Percentiles rank a stretch among this genome's conserved stretches.
These are phyloP conservation scores for Wickerhamiella domercqiae DNA, from an alignment of 805 yeast species.

Conservation along the genomic window DNA sequence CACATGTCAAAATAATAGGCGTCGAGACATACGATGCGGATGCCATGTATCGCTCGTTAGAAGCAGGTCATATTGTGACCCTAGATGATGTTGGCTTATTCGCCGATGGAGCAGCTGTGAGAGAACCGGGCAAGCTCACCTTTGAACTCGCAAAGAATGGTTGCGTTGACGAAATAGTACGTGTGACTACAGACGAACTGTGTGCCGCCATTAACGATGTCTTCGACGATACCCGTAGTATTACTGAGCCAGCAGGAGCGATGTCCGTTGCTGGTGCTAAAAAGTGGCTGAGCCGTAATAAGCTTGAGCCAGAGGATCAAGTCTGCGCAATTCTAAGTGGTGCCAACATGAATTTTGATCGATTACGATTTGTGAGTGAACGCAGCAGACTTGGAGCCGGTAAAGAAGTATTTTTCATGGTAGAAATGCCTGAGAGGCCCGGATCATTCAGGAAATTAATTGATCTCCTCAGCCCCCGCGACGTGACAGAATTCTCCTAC, in stretches of 20 bases:
- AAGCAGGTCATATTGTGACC: slow-evolving; percentile 36
- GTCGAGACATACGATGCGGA: slow-evolving; percentile 95
- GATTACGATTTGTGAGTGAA: slow-evolving; percentile 89
- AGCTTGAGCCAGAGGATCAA: slow-evolving; percentile 48
- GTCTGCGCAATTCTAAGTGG: slow-evolving; percentile 84
- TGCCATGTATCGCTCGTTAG: slow-evolving; percentile 64
- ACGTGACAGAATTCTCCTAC: slow-evolving; percentile 88
- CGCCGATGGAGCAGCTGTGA: slow-evolving; percentile 98
- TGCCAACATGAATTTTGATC: slow-evolving; percentile 96
- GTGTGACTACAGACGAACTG: slow-evolving; percentile 81
- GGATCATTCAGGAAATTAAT: slow-evolving; percentile 78
- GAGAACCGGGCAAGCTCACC: slow-evolving; percentile 76
- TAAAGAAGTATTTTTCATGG: slow-evolving; percentile 80
- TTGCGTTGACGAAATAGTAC: slow-evolving; percentile 82
- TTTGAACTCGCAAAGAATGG: slow-evolving; percentile 61
- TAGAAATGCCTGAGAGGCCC: slow-evolving; percentile 82
- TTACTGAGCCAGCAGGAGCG: slow-evolving; percentile 96
- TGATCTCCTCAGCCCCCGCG: slow-evolving; percentile 65
- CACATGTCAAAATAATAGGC: slow-evolving; percentile 91
- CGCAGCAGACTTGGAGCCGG: slow-evolving; percentile 99
- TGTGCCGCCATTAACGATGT: slow-evolving; percentile 95
- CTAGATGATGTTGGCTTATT: slow-evolving; percentile 78
- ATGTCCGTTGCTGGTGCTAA: slow-evolving; percentile 89
- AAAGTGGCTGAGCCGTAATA: slow-evolving; percentile 42
- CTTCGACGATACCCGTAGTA: slow-evolving; percentile 86